These are phyloP conservation scores for Clonostachys sp. DNA, from an alignment of 2,329 filamentous ascomycete genomes.

Conservation along the genomic window DNA sequence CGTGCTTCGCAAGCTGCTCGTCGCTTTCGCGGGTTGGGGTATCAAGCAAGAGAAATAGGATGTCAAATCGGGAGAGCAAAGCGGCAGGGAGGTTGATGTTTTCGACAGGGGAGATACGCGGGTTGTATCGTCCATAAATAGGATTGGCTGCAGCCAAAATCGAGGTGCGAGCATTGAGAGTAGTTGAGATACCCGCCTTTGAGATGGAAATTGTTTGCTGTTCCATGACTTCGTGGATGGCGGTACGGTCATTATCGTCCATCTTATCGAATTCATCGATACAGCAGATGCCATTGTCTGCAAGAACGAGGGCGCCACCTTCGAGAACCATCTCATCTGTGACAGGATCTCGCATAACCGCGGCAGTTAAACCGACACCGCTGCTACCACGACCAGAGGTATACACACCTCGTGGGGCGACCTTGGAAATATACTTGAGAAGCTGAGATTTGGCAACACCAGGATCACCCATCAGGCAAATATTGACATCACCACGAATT, in stretches of 20 bases:
- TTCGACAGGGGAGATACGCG: conserved; percentile 92
- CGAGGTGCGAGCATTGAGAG: conserved; percentile 90
- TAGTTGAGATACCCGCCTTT: conserved; percentile 67
- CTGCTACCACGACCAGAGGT: conserved; percentile 77
- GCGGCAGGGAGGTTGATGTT: conserved; percentile 99
- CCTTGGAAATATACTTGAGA: conserved; percentile 97
- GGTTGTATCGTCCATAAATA: conserved; percentile 96
- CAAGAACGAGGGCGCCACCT: conserved; percentile 73
- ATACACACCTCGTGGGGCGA: conserved; percentile 87
- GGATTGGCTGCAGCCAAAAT: conserved; percentile 96
- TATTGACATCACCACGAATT: conserved; percentile 97
- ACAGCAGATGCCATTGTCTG: conserved; percentile 80
- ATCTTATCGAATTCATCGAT: conserved; percentile 90
- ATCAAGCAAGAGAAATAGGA: conserved; percentile 95
- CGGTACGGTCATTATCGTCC: conserved; percentile 78
- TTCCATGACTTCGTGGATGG: conserved; percentile 86
- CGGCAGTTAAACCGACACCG: conserved; percentile 77
- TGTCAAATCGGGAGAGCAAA: conserved; percentile 92
- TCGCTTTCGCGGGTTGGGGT: conserved; percentile 86
- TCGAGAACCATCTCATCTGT: conserved; percentile 83
- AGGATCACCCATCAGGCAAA: conserved; percentile 98
- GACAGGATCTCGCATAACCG: conserved; percentile 79
- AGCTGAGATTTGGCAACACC: conserved; percentile 99
- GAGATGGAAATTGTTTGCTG: conserved; percentile 84
- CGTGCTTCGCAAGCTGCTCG: conserved; percentile 91